A percentile compares a stretch with the other conserved stretches of the same genome.
These are phyloP conservation scores for Thalassiosira oceanica DNA, from an alignment of 352 stramenopile species.

Conservation along the genomic window DNA sequence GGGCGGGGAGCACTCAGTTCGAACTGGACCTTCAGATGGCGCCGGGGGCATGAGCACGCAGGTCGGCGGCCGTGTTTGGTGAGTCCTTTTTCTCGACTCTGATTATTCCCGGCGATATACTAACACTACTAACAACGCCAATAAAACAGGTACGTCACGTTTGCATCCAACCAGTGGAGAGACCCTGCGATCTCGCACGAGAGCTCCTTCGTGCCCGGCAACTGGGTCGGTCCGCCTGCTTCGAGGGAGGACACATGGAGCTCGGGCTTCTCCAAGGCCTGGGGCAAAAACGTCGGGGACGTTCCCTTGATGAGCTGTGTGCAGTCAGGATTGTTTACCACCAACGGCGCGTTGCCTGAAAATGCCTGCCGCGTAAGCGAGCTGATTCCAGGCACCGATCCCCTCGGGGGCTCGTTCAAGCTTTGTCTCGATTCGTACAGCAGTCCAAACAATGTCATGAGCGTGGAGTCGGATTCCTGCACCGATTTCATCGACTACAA, in stretches of 20 bases:
- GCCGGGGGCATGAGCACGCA: slow-evolving; percentile 49
- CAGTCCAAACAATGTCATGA: slow-evolving; percentile 60
- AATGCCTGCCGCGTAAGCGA: slow-evolving; percentile 71
- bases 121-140: too few relatives aligned
- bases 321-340: slow-evolving; percentile 54
- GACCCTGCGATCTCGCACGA: slow-evolving; percentile 89
- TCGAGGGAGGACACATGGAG: slow-evolving; percentile 89
- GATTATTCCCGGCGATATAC: too few relatives aligned
- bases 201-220: slow-evolving; percentile 83
- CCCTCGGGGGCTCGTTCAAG: slow-evolving; percentile 89
- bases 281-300: slow-evolving; percentile 93
- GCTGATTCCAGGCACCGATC: slow-evolving; percentile 78
- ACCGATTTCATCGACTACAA: slow-evolving; percentile 90
- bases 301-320: slow-evolving; percentile 80
- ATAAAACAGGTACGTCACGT: slow-evolving; percentile 91
- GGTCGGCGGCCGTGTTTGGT: slow-evolving; percentile 60
- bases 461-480: slow-evolving; percentile 54
- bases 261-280: slow-evolving; percentile 91
- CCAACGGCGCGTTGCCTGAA: slow-evolving; percentile 68
- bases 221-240: slow-evolving; percentile 85
- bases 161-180: slow-evolving; percentile 89
- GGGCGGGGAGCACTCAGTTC: slow-evolving; percentile 53
- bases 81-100: too few relatives aligned
- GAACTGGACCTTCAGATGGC: slow-evolving; percentile 40
- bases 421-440: slow-evolving; percentile 85